phyloP scores from a whole-genome alignment of 257 asterid species.

The Mentha longifolia region DNA sequence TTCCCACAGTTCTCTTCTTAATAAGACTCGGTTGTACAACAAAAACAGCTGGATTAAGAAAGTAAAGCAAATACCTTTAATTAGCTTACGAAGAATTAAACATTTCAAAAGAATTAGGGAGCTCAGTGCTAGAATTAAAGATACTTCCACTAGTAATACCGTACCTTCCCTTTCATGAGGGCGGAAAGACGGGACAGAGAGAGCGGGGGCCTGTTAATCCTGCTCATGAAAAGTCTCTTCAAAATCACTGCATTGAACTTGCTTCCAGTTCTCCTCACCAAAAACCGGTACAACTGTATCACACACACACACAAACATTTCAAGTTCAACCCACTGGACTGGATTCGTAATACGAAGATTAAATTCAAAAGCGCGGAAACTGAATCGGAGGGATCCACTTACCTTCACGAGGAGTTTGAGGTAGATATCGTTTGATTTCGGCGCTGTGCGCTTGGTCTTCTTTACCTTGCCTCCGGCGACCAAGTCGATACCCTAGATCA shows the following conservation, averaged over 20 bases:
- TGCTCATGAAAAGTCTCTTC: slow-evolving; percentile 93
- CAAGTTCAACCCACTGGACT: slow-evolving; percentile 24
- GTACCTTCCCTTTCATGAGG: slow-evolving; percentile 77
- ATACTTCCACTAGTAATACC: too few species aligned
- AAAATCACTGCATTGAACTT: slow-evolving; percentile 77
- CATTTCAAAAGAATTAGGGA: background rate
- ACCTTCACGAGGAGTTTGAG: slow-evolving; percentile 83
- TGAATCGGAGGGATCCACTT: background rate
- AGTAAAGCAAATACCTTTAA: background rate
- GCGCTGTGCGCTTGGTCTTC: slow-evolving; percentile 83
- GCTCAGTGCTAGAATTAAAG: background rate
- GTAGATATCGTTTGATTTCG: slow-evolving; percentile 80
- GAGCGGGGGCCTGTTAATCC: slow-evolving; percentile 80
- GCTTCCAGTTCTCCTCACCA: slow-evolving; percentile 91
- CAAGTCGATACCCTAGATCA: slow-evolving; percentile 84
- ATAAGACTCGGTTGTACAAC: background rate
- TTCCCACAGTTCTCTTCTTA: background rate
- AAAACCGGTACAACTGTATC: slow-evolving; percentile 72
- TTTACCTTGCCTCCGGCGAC: slow-evolving; percentile 91
- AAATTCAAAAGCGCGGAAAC: too few species aligned
- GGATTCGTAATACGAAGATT: background rate
- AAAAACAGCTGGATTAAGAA: background rate
- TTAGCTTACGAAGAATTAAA: background rate
- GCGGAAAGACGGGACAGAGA: slow-evolving; percentile 77
- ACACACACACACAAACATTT: slow-evolving; percentile 1